A percentile compares a stretch with the other conserved stretches of the same genome.
These are phyloP conservation scores for Neonectria coccinea DNA, from an alignment of 2,329 filamentous ascomycete species.

Conservation along the genomic window DNA sequence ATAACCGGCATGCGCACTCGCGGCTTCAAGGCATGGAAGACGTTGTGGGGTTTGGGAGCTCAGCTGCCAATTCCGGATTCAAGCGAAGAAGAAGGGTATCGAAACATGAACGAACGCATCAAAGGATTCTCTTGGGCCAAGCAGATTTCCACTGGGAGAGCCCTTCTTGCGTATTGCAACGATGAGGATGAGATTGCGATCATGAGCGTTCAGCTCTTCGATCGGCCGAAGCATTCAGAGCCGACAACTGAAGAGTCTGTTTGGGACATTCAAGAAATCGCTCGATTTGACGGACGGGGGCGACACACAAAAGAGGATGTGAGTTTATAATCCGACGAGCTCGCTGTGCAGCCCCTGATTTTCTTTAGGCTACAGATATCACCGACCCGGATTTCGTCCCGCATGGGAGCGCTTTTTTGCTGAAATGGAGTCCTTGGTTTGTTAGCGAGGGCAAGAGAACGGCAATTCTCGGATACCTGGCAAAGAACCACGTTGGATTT, in stretches of 20 bases:
- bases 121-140: conserved; percentile 66
- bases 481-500: conserved; percentile 67
- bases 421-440: conserved; percentile 68
- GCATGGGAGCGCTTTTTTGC: conserved; percentile 60
- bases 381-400: conserved; percentile 63
- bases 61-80: conserved; percentile 61
- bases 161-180: conserved; percentile 64
- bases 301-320: conserved; percentile 55
- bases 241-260: conserved; percentile 45
- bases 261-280: conserved; percentile 65
- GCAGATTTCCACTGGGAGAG: conserved; percentile 55
- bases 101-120: conserved; percentile 59
- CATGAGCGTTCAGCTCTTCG: conserved; percentile 60
- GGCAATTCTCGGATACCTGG: conserved; percentile 63
- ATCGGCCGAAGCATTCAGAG: conserved; percentile 34
- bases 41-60: conserved; percentile 68
- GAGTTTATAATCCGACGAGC: conserved; percentile 6
- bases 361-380: conserved; percentile 44
- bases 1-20: conserved; percentile 51
- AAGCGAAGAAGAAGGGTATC: conserved; percentile 46
- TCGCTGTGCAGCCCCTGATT: conserved; percentile 24
- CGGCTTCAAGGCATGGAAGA: conserved; percentile 62
- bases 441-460: conserved; percentile 49
- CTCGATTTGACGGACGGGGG: conserved; percentile 60
- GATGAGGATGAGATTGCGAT: conserved; percentile 63